phyloP scores from a whole-genome alignment of 805 yeast species.

The Metschnikowia proteae region DNA sequence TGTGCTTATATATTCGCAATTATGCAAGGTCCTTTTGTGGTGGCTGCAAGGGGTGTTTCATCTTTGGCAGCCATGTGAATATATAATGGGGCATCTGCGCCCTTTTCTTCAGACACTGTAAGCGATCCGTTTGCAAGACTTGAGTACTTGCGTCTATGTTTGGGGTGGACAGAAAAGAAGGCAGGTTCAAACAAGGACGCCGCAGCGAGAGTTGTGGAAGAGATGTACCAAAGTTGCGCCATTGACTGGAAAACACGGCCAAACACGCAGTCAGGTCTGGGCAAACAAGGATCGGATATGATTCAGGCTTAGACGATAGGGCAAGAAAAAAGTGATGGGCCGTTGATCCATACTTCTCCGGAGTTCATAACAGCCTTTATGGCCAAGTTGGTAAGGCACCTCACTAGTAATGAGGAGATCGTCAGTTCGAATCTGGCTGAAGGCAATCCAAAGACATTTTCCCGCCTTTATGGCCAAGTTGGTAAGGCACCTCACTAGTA shows the following conservation, averaged over 20 bases:
- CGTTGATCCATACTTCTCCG: neutral
- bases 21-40: neutral
- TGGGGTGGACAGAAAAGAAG: too few relatives aligned
- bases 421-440: too few relatives aligned
- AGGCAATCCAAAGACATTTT: neutral
- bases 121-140: neutral
- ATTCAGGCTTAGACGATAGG: too few relatives aligned
- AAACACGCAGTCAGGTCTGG: too few relatives aligned
- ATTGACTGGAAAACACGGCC: too few relatives aligned
- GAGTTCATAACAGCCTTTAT: neutral
- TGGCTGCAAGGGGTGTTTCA: neutral
- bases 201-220: too few relatives aligned
- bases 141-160: too few relatives aligned
- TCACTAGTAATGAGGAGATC: too few relatives aligned
- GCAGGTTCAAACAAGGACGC: too few relatives aligned
- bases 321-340: neutral
- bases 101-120: neutral
- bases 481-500: constrained; percentile 9
- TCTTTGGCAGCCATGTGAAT: constrained; percentile 2
- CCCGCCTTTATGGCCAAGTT: constrained; percentile 21
- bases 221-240: too few relatives aligned
- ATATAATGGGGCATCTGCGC: neutral
- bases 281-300: too few relatives aligned
- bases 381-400: too few relatives aligned
- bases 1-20: neutral